Evolutionary conservation across 768 basidiomycete species (phyloP).

Genomic region (Termitomyces sp.): DNA sequence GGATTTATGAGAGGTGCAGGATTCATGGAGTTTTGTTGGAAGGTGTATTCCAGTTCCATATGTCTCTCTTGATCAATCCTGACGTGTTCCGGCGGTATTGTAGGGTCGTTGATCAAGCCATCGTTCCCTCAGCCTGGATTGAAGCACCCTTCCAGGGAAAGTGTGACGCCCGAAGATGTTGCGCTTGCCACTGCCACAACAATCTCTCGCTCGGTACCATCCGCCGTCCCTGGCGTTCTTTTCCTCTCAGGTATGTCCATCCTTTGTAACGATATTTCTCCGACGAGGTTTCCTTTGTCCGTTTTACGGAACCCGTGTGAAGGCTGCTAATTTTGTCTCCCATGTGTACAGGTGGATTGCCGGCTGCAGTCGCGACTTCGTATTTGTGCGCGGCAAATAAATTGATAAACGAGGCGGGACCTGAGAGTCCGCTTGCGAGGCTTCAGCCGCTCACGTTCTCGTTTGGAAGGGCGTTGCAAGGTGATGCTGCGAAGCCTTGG

Average conservation of each 20-base stretch:
- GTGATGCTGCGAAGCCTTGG: slow-evolving; percentile 43
- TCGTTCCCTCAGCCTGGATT: slow-evolving; percentile 47
- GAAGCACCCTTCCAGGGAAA: slow-evolving; percentile 31
- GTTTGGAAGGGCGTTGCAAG: slow-evolving; percentile 46
- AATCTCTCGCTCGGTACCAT: slow-evolving; percentile 39
- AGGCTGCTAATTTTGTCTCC: background rate
- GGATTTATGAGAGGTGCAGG: slow-evolving; percentile 41
- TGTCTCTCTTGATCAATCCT: background rate
- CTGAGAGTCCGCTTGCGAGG: slow-evolving; percentile 29
- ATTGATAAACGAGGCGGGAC: slow-evolving; percentile 26
- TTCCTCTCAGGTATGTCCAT: slow-evolving; percentile 39
- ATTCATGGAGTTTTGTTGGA: slow-evolving; percentile 44
- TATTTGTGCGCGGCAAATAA: slow-evolving; percentile 38
- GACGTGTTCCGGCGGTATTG: background rate
- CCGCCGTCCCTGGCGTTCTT: slow-evolving; percentile 41
- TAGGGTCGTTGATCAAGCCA: slow-evolving; percentile 46
- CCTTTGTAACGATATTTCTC: background rate
- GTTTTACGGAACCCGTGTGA: background rate
- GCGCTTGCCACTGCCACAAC: slow-evolving; percentile 40
- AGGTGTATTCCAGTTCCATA: slow-evolving; percentile 20
- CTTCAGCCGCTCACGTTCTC: slow-evolving; percentile 44
- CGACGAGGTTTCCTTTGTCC: background rate
- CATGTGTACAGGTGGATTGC: slow-evolving; percentile 31
- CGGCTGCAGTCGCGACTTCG: slow-evolving; percentile 31
- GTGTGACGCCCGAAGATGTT: slow-evolving; percentile 33